Base-by-base conservation (phyloP, 2,329 filamentous ascomycete species). In the Aspergillus quadricinctus region DNA sequence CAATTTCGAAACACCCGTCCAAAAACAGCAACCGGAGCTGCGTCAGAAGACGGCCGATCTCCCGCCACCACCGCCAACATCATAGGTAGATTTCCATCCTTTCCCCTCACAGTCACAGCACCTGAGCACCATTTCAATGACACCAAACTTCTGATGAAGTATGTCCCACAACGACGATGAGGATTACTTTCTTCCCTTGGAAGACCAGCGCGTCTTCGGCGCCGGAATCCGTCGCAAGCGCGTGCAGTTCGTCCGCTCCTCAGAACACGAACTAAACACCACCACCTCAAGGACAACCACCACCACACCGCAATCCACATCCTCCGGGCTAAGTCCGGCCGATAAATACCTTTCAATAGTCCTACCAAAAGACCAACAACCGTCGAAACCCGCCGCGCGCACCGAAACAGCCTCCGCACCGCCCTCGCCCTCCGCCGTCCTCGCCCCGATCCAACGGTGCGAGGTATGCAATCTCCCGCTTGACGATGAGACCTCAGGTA, bases 221-320 rank as follows among this genome's bases (percentile, higher is more conserved):
- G 81, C 83, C 11, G 84, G 85, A n/a, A 79, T 88, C 52, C 83
- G 83, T 66, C 78, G 83, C 62, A 85, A 83, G 72, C 77, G 75
- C 52, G 80, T 88, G 46, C 75, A 78, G 5, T 88, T 88, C 66
- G 81, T 88, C 14, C 77, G 80, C 21, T 79, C 83, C 21, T 73
- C 75, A 55, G 58, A 77, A 61, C 60, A 71, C 59, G 62, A 71
- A 57, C 54, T 66, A 46, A 64, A 63, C 53, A 64, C 69, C 23
- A 65, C 63, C 41, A 49, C 64, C n/a, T 14, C 41, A 10, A 48
- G 19, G 4, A 48, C 61, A 54, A 56, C 62, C 56, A 56, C 70
- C 17, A 62, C 66, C 37, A 58, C 68, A 14, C 57, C 66, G 27
- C 52, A 57, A 41, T 50, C 61, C 10, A 57, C 63, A 25, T 57